phyloP scores from a whole-genome alignment of 2,329 filamentous ascomycete species.

The Pezicula radicicola region DNA sequence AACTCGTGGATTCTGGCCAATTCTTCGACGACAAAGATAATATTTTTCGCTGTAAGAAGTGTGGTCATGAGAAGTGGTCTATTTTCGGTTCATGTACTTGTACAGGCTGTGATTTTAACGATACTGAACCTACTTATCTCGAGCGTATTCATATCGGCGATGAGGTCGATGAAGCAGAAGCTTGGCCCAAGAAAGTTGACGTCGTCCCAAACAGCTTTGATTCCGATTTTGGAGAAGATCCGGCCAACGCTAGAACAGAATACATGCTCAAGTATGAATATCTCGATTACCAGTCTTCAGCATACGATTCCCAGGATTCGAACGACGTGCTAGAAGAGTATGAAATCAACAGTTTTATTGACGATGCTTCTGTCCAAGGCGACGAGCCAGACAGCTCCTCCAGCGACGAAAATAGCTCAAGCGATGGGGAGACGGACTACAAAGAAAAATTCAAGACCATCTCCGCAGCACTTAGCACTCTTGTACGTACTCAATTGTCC shows the following conservation, averaged over 20 bases:
- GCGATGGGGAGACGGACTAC: slow-evolving; percentile 16
- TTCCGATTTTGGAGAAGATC: too few species aligned
- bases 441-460: slow-evolving; percentile 14
- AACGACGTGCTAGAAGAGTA: slow-evolving; percentile 16
- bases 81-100: slow-evolving; percentile 5
- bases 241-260: too few species aligned
- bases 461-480: not conserved
- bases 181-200: not conserved
- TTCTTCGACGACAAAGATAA: slow-evolving; percentile 14
- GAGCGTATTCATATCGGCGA: too few species aligned
- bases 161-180: too few species aligned
- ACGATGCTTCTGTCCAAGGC: slow-evolving; percentile 11
- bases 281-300: slow-evolving; percentile 22
- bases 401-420: not conserved
- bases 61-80: slow-evolving; percentile 15
- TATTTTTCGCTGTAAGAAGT: slow-evolving; percentile 17
- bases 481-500: not conserved
- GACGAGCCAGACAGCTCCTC: slow-evolving; percentile 2
- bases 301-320: slow-evolving; percentile 26
- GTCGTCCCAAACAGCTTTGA: not conserved
- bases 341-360: slow-evolving; percentile 22
- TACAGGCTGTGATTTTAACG: slow-evolving; percentile 9
- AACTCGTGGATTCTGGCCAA: not conserved
- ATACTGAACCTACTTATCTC: slow-evolving; percentile 7
- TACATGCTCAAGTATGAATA: slow-evolving; percentile 9